Evolutionary conservation across 2,329 filamentous ascomycete species (phyloP), one percentile per base, ranked within the genome.

Genomic region (Exophiala viscosa): DNA sequence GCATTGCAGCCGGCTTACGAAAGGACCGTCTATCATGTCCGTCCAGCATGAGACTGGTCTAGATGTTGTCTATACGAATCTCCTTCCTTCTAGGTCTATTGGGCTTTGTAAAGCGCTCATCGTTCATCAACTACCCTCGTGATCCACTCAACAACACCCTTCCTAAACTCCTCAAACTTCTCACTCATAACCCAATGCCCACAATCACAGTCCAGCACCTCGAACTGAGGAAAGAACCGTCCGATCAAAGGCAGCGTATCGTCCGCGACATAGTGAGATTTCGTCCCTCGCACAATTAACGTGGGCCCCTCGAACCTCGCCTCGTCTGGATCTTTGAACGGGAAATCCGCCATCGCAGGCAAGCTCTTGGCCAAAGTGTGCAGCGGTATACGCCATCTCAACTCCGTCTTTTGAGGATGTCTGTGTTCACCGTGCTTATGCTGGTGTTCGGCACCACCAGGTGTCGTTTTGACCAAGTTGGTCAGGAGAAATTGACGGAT

Each of bases 401-500:
- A 80, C 2, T 75, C 75, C 31, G 47, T 79, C 75, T 45, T 77
- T 3, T 77, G 71, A 14, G 69, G 65, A 32, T 42, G 54, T 11
- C 43, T 42, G 28, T 46, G 54, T 10, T 42, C 45, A 32, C 34
- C 46, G 3, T 41, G 34, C 18, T 40, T 20, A 8, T 2, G 70
- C 64, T 60, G 86, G 20, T 31, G 40, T 4, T 42, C 71, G 36
- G 15, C 36, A 14, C 45, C 39, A 11, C 42, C 45, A 7, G 35
- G 31, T 1, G 55, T 23, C 33, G 17, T 46, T 45, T 60, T 63
- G 54, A 61, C 57, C 35, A 97, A 76, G 67, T 97, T 99, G 9
- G 88, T 89, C 1, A 99, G 81, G 13, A 99, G 80, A 69, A 97
- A 99, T 66, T 96, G 91, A 2, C 93, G 85, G 60, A 99, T 86